Conservation (phyloP, 2,329 filamentous ascomycete genomes). For the Colletotrichum neosansevieriae region DNA sequence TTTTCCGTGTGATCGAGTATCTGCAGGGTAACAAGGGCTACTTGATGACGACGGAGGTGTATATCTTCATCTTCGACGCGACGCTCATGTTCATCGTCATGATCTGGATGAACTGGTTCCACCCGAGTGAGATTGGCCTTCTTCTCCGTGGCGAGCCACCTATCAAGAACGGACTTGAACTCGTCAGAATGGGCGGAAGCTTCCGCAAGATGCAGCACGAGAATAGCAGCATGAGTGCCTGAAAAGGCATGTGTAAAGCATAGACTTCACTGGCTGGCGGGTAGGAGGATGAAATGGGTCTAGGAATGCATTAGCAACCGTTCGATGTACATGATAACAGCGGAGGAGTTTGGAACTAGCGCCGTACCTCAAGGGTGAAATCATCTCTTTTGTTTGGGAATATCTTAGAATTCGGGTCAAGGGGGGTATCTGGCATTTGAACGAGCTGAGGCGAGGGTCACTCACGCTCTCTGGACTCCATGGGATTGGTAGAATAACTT, state of each 20-base stretch:
- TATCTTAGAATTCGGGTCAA: background rate
- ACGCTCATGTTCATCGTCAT: constrained; percentile 56
- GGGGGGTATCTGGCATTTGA: too few relatives aligned
- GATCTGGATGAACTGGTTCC: constrained; percentile 43
- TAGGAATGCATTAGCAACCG: background rate
- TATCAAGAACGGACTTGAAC: constrained; percentile 35
- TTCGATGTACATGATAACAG: background rate
- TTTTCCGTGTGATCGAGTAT: constrained; percentile 63
- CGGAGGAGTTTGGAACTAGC: background rate
- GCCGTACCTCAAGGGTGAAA: too few relatives aligned
- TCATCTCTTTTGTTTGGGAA: background rate
- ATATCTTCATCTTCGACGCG: constrained; percentile 59
- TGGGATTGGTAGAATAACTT: too few relatives aligned
- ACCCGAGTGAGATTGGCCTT: constrained; percentile 37
- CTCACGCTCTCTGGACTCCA: too few relatives aligned
- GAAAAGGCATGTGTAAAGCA: fast-evolving
- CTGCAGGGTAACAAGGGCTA: constrained; percentile 55
- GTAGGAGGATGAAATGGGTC: background rate
- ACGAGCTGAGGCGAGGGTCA: too few relatives aligned
- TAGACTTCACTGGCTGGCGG: background rate
- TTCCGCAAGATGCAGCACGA: constrained; percentile 19
- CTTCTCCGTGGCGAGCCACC: constrained; percentile 31
- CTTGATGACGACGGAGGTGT: constrained; percentile 55
- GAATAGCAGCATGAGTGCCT: constrained; percentile 27
- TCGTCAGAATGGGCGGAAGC: constrained; percentile 13